These are phyloP conservation scores for Mollisiaceae sp. DNA, from an alignment of 2,329 filamentous ascomycete genomes.

Conservation along the genomic window DNA sequence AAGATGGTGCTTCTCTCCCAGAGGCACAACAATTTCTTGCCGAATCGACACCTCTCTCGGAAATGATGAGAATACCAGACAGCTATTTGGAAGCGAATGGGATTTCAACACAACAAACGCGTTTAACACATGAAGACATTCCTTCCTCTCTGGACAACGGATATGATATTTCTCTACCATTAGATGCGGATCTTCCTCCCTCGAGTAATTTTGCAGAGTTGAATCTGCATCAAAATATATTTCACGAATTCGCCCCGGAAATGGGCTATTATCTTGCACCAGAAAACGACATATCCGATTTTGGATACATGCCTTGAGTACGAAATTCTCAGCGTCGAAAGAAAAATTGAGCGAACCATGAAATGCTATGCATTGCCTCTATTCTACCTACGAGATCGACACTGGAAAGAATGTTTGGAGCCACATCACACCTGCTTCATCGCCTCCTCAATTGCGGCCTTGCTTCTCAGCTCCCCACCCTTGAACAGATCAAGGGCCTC, in stretches of 20 bases:
- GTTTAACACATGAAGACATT: background rate
- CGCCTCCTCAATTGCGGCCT: conserved; percentile 20
- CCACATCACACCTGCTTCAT: conserved; percentile 14
- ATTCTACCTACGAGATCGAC: background rate
- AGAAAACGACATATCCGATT: background rate
- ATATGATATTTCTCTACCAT: background rate
- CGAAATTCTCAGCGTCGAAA: background rate
- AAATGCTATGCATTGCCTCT: conserved; percentile 5
- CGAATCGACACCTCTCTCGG: background rate
- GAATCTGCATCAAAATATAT: conserved; percentile 11
- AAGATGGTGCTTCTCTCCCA: background rate
- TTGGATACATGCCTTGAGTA: background rate
- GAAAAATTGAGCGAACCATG: background rate
- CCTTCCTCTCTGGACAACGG: background rate
- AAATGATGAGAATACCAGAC: background rate
- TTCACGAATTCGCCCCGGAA: background rate
- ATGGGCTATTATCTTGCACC: background rate
- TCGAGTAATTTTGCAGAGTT: background rate
- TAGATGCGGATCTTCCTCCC: background rate
- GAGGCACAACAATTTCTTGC: background rate
- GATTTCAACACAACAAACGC: background rate
- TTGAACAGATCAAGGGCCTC: conserved; percentile 23
- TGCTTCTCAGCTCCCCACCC: conserved; percentile 21
- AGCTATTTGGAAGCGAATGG: background rate
- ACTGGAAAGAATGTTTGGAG: background rate